Percentiles rank a stretch among this genome's conserved stretches.
Evolutionary conservation across 2,329 filamentous ascomycete genomes (phyloP).

Genomic region (Colletotrichum gigasporum): DNA sequence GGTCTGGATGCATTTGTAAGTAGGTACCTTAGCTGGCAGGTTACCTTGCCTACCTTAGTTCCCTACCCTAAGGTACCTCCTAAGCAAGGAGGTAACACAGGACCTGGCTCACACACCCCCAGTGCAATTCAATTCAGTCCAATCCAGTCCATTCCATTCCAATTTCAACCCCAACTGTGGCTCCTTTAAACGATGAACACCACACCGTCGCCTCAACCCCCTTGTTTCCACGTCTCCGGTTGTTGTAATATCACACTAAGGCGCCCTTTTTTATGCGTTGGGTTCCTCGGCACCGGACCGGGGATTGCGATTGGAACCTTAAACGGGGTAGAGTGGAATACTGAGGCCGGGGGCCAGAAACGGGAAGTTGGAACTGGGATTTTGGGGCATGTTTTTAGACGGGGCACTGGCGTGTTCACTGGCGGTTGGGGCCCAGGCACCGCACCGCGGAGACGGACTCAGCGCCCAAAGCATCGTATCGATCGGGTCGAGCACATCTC

Average conservation of each 20-base stretch:
- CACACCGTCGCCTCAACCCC: neutral
- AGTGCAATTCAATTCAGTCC: too few relatives aligned
- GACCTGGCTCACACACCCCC: too few relatives aligned
- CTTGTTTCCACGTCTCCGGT: neutral
- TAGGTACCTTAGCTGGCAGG: too few relatives aligned
- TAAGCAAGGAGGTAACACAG: too few relatives aligned
- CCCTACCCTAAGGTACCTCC: too few relatives aligned
- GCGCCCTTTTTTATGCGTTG: neutral
- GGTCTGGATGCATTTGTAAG: too few relatives aligned
- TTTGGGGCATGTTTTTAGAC: neutral
- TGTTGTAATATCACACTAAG: too few relatives aligned
- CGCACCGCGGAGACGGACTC: neutral
- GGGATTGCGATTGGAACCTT: neutral
- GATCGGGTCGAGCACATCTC: neutral
- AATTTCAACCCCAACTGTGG: too few relatives aligned
- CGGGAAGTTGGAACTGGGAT: conserved; percentile 4
- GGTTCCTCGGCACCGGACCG: neutral
- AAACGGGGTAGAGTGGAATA: neutral
- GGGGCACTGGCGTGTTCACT: neutral
- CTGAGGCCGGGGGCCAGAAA: neutral
- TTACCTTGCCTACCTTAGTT: too few relatives aligned
- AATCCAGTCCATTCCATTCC: too few relatives aligned
- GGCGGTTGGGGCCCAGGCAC: conserved; percentile 1
- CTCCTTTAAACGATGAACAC: neutral
- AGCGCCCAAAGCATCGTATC: neutral